Evolutionary conservation across 176 grass and related monocot genomes (phyloP).

Genomic region (Alloteropsis semialata): DNA sequence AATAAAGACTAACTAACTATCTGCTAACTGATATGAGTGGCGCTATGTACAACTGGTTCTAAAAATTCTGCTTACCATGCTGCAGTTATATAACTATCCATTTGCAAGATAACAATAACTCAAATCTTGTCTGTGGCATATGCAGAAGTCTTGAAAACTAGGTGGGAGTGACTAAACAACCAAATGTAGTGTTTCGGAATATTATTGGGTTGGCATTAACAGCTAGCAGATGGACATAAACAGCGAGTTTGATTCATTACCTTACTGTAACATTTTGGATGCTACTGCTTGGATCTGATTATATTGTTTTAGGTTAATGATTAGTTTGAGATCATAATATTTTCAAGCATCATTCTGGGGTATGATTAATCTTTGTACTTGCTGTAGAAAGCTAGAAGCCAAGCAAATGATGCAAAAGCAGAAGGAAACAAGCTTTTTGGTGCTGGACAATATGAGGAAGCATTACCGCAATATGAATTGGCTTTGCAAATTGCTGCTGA

Average conservation of each 20-base stretch:
- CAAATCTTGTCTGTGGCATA: neutral
- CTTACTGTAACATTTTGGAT: neutral
- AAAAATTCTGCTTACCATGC: neutral
- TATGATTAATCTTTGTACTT: constrained; percentile 16
- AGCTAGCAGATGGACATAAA: too few species aligned
- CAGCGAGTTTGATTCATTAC: neutral
- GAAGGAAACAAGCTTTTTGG: constrained; percentile 81
- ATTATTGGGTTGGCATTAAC: neutral
- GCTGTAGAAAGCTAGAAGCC: constrained; percentile 59
- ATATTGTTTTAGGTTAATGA: neutral
- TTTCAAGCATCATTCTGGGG: neutral
- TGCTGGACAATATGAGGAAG: constrained; percentile 64
- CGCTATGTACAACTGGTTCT: neutral
- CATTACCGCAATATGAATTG: constrained; percentile 63
- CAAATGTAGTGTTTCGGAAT: neutral
- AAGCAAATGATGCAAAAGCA: constrained; percentile 88
- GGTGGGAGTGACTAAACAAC: neutral
- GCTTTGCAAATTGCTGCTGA: constrained; percentile 81
- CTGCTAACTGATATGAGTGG: neutral
- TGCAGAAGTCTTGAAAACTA: neutral
- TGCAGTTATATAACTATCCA: neutral
- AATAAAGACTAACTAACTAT: neutral
- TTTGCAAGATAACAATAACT: neutral
- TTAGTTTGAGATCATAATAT: neutral
- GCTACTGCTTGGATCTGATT: neutral